Percentiles rank a stretch among this genome's conserved stretches.
Evolutionary conservation across 2,329 filamentous ascomycete genomes (phyloP).

Genomic region (Aspergillus glaucus): DNA sequence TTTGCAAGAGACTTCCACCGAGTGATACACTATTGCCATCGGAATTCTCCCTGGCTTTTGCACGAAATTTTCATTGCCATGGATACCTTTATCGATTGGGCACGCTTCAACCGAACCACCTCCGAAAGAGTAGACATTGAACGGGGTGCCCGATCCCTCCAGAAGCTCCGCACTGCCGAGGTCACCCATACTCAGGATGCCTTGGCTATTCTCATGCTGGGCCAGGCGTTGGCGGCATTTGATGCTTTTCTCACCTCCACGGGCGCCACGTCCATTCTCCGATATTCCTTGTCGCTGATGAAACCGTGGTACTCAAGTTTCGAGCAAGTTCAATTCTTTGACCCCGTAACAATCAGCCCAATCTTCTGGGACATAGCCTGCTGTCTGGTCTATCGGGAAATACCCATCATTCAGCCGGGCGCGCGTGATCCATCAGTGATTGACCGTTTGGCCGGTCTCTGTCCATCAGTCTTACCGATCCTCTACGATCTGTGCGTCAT

Average conservation of each 20-base stretch:
- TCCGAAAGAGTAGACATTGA: slow-evolving; percentile 3
- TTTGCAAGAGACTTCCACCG: slow-evolving; percentile 5
- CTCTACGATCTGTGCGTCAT: slow-evolving; percentile 5
- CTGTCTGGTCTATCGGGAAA: slow-evolving; percentile 4
- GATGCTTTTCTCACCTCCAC: slow-evolving; percentile 11
- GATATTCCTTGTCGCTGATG: slow-evolving; percentile 11
- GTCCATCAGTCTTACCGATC: slow-evolving; percentile 3
- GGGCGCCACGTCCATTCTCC: slow-evolving; percentile 9
- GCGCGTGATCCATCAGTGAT: background rate
- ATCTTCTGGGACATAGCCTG: slow-evolving; percentile 3
- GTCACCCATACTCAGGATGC: slow-evolving; percentile 6
- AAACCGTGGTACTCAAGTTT: slow-evolving; percentile 1
- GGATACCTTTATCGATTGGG: slow-evolving; percentile 2
- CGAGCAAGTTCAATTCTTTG: background rate
- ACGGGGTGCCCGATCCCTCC: slow-evolving; percentile 3
- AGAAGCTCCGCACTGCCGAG: slow-evolving; percentile 4
- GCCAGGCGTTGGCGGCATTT: slow-evolving; percentile 11
- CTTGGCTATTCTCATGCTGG: slow-evolving; percentile 8
- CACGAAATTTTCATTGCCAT: slow-evolving; percentile 5
- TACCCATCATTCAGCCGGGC: slow-evolving; percentile 3
- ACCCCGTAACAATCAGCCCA: slow-evolving; percentile 3
- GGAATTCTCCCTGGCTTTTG: slow-evolving; percentile 3
- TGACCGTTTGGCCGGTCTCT: slow-evolving; percentile 5
- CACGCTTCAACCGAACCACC: slow-evolving; percentile 3
- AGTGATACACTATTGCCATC: slow-evolving; percentile 4